Conservation (phyloP, 352 stramenopile species). For the Pythium aristosporum region DNA sequence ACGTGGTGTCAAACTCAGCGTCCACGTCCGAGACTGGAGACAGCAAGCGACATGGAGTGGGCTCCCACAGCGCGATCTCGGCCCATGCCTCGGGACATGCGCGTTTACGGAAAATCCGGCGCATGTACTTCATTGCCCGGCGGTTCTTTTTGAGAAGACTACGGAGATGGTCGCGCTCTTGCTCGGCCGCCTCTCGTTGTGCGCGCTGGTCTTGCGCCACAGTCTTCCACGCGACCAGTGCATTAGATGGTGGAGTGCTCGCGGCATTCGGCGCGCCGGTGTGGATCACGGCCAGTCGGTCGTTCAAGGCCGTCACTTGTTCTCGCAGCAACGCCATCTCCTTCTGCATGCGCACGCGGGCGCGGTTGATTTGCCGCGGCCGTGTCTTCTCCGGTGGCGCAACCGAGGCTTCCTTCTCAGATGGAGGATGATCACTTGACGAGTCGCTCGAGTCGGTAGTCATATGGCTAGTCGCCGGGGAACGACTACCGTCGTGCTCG, state of each 20-base stretch:
- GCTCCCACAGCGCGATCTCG: too few relatives aligned
- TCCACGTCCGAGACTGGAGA: too few relatives aligned
- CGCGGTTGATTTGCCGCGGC: slow-evolving; percentile 21
- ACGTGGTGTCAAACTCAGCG: not conserved
- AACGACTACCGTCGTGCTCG: not conserved
- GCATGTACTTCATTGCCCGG: too few relatives aligned
- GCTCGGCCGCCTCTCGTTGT: not conserved
- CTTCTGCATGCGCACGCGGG: slow-evolving; percentile 23
- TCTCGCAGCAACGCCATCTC: not conserved
- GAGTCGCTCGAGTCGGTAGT: not conserved
- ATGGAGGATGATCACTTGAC: not conserved
- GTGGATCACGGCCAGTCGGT: not conserved
- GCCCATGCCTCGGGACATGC: too few relatives aligned
- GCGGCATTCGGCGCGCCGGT: not conserved
- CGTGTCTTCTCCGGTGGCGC: too few relatives aligned
- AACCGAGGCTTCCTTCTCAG: not conserved
- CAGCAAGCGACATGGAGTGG: too few relatives aligned
- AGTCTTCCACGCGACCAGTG: slow-evolving; percentile 13
- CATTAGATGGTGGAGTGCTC: slow-evolving; percentile 19
- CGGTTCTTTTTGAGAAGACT: too few relatives aligned
- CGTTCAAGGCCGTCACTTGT: not conserved
- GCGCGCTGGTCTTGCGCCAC: not conserved
- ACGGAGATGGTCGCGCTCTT: too few relatives aligned
- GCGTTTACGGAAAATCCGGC: too few relatives aligned
- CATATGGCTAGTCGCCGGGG: not conserved